Conservation (phyloP, 305 asterid genomes). For the Striga hermonthica region DNA sequence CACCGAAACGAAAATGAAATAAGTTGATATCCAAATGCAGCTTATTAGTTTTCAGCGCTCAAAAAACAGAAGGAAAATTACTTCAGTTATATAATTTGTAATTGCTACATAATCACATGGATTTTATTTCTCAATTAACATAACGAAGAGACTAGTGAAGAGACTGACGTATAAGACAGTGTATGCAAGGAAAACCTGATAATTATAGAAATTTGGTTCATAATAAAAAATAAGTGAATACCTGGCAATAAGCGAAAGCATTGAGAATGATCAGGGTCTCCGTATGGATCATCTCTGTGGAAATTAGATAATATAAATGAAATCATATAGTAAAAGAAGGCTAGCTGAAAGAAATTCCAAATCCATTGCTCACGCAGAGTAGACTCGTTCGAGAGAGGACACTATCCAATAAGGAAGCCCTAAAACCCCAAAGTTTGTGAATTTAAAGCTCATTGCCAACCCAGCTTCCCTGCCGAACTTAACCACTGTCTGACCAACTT, state of each 20-base stretch:
- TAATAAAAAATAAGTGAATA: constrained; percentile 31
- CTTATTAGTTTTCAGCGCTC: neutral
- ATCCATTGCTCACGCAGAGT: constrained; percentile 50
- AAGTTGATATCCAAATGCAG: too few species aligned
- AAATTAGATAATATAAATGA: constrained; percentile 30
- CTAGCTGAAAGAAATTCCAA: constrained; percentile 23
- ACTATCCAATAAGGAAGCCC: constrained; percentile 92
- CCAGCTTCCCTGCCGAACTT: constrained; percentile 57
- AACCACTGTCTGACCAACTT: constrained; percentile 73
- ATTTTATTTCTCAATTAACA: neutral
- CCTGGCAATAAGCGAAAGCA: constrained; percentile 72
- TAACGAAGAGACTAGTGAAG: neutral
- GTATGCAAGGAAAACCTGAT: constrained; percentile 17
- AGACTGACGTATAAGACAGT: too few species aligned
- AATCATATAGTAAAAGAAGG: constrained; percentile 19
- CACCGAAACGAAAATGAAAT: too few species aligned
- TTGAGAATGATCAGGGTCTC: constrained; percentile 53
- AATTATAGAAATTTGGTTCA: constrained; percentile 20
- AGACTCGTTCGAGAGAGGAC: constrained; percentile 62
- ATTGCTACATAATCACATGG: neutral
- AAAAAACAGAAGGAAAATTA: neutral
- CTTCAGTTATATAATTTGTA: neutral
- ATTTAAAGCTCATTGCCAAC: constrained; percentile 45
- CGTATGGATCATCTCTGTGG: constrained; percentile 50
- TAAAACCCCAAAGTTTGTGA: constrained; percentile 69